phyloP scores from a whole-genome alignment of 805 yeast genomes.

The Ogataea wickerhamii region DNA sequence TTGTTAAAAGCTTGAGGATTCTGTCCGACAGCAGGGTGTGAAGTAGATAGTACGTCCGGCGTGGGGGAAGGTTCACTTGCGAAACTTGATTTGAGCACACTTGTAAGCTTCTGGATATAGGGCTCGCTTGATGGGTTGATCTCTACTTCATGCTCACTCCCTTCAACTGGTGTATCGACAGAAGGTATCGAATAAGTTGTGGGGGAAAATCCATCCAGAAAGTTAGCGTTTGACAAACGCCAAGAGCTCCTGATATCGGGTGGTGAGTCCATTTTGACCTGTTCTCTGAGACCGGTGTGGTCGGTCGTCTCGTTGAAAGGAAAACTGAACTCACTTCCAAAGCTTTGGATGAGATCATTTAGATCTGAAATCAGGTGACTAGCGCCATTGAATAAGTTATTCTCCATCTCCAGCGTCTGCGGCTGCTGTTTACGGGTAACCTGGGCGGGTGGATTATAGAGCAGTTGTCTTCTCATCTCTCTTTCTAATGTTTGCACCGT shows the following conservation, averaged over 20 bases:
- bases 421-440: conserved; percentile 2
- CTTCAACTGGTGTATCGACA: conserved; percentile 14
- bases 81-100: conserved; percentile 20
- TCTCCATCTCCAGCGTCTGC: conserved; percentile 26
- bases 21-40: neutral
- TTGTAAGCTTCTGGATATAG: conserved; percentile 23
- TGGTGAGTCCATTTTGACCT: neutral
- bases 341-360: conserved; percentile 32
- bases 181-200: conserved; percentile 23
- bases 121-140: conserved; percentile 15
- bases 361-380: conserved; percentile 34
- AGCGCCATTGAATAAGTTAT: conserved; percentile 33
- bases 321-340: conserved; percentile 24
- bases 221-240: neutral
- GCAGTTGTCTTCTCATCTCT: conserved; percentile 14
- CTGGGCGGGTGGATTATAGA: conserved; percentile 7
- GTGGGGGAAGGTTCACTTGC: conserved; percentile 7
- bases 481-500: conserved; percentile 7
- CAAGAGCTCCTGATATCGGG: neutral
- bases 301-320: conserved; percentile 7
- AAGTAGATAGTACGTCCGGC: neutral
- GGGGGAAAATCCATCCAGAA: conserved; percentile 22
- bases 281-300: conserved; percentile 1
- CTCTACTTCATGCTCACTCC: conserved; percentile 8
- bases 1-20: neutral